Base-by-base conservation (phyloP, 106 monocot species). In the Platanthera zijinensis region DNA sequence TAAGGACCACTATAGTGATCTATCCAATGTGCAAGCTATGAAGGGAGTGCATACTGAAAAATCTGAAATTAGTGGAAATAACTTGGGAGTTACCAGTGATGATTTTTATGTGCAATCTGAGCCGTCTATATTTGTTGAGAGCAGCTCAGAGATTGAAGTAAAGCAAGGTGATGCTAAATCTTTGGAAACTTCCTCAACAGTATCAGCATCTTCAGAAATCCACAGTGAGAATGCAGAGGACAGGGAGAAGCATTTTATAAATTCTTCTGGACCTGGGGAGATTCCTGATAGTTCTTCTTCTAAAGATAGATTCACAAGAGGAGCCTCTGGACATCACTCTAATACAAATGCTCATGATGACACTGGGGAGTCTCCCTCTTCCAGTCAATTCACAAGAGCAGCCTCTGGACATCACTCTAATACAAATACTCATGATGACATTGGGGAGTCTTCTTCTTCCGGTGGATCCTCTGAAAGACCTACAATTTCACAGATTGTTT, bases 1-100 rank as follows among this genome's bases (percentile, higher is more conserved):
- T 79, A 57, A 57, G 66, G 48, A 76, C 10, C 45, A 80, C 73
- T 52, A 51, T 51, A 61, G 82, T 68, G 75, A 53, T 21, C 5
- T 30, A 83, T n/a, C 32, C 82, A 63, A 53, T 67, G 51, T 22
- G 1, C 46, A 19, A 8, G 46, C 50, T 72, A 10, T 70, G 48
- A 70, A 51, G 9, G 22, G 72, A 72, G 51, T 8, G 72, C 22
- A 18, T 51, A 7, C 6, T 72, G 51, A 72, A 25, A 22, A 3
- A 51, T 50, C 51, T 72, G 72, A 70, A 70, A 70, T 48, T 17
- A 70, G 70, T 70, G 48, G n/a, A 48, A 48, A 70, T 70, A 47
- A 15, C 1, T 70, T 18, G 67, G 67, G 32, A 12, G 32, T 66
- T 66, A 10, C 66, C 9, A 30, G 32, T 66, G 9, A 66, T 66